Evolutionary conservation across 768 basidiomycete species (phyloP), one percentile per base, ranked within the genome.

Genomic region (Pisolithus tinctorius): DNA sequence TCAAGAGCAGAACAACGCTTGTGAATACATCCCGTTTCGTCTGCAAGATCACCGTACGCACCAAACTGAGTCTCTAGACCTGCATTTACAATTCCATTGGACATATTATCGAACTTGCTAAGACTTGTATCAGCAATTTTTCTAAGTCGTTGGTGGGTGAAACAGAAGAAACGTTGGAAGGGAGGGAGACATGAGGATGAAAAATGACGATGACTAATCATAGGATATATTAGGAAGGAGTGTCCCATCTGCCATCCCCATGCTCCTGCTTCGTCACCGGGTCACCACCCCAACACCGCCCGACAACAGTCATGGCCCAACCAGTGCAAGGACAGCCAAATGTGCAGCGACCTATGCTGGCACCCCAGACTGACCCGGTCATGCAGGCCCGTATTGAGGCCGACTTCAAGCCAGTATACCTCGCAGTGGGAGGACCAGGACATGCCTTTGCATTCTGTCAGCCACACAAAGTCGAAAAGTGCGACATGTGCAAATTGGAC

Each of bases 51-150:
- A 58, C 39, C 48, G 39, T 45, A 74, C 81, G 58, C 57, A 87
- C 88, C 78, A 69, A 91, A 86, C 68, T 82, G 78, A 67, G 75
- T 74, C 77, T 90, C 87, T 63, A 89, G 73, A 73, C 78, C 82
- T 69, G 77, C 69, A 64, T 89, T 88, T 86, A 88, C 81, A 78
- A 82, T 81, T 81, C 86, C 88, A 90, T 89, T 89, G 76, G 86
- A 83, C 88, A 90, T 90, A 88, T 85, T 34, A 34, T 34, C 34
- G 14, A 34, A 34, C 13, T 34, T 34, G 34, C 13, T 13, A 14
- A 34, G 34, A 5, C 34, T 34, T 14, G 34, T 13, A 34, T 34
- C 34, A 11, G 11, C 34, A 34, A 34, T 34, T 34, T 14, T 34
- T 34, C 34, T 34, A 34, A 13, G 34, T 34, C 34, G 34, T 34